Conservation (phyloP, 139 green algal genomes). For the Klebsormidium nitens region DNA sequence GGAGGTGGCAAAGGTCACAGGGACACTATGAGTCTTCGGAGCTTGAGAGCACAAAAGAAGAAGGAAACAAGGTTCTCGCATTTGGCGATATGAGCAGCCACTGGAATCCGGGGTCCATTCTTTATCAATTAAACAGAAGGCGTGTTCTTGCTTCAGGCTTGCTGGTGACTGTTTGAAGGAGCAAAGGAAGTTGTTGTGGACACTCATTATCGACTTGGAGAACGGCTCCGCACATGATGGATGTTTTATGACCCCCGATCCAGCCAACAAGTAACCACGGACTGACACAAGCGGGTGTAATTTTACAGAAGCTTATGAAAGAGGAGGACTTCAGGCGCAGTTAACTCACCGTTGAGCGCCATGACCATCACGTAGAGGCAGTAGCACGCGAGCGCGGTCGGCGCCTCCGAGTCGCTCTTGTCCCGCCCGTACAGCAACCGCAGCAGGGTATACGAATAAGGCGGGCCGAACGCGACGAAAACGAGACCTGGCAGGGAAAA, state of each 20-base stretch:
- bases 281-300: not conserved
- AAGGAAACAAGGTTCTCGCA: not conserved
- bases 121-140: too few species aligned
- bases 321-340: too few species aligned
- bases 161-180: too few species aligned
- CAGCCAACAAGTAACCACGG: not conserved
- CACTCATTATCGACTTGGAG: too few species aligned
- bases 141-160: too few species aligned
- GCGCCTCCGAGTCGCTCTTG: conserved; percentile 26
- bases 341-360: conserved; percentile 28
- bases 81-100: too few species aligned
- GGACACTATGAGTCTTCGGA: not conserved
- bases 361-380: conserved; percentile 33
- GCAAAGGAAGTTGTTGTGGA: not conserved
- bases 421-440: conserved; percentile 25
- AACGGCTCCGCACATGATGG: not conserved
- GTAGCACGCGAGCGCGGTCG: conserved; percentile 26
- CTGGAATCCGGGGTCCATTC: too few species aligned
- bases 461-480: conserved; percentile 33
- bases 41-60: not conserved
- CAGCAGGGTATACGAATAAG: conserved; percentile 30
- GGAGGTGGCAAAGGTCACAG: not conserved
- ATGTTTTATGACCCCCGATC: not conserved
- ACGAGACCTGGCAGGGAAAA: conserved; percentile 10
- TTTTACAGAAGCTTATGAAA: not conserved